Base-by-base conservation (phyloP, 129 eudicot genomes). In the Artemisia tridentata region DNA sequence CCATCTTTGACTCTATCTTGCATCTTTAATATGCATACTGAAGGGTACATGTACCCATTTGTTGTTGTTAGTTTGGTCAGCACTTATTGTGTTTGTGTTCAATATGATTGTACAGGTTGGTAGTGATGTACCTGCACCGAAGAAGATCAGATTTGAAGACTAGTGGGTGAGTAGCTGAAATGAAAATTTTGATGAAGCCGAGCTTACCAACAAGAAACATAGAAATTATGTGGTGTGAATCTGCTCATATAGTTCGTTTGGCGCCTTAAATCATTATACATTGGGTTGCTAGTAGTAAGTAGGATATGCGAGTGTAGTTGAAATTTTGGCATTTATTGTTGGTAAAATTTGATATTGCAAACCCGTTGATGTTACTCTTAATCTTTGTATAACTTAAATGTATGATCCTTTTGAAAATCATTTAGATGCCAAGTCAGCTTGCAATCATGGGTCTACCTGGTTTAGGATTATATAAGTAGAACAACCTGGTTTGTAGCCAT, bases 71-170 rank as follows among this genome's bases (percentile, higher is more conserved):
- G 38, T 31, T 31, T 31, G 41, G 41, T 31, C 41, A 31, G 21
- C 5, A 9, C 21, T 19, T 47, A 23, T 46, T 7, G 65, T 58
- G 11, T 48, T 46, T 7, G 65, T 58, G 11, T 48, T 49, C 15
- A 60, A 31, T 41, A 19, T 63, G 31, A 49, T 31, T 66, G 9
- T 48, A 66, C 82, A 88, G 96, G 89, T 84, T 81, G 96, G 96
- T 18, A 63, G 66, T 68, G 68, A 76, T 63, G 78, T 66, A 61
- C 79, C 84, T 47, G 79, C 69, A 50, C 78, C 87, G 10, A 89
- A 89, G 90, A 89, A 89, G 90, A 89, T 86, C 59, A 87, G 72
- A 63, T 63, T 69, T 69, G 76, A 61, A 31, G 75, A 69, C 31
- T 68, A 76, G 59, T 21, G 38, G 31, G 31, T 21, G 20, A 53